Percentiles rank a stretch among this genome's conserved stretches.
Evolutionary conservation across 495 filamentous ascomycete genomes (phyloP).

Genomic region (Penicillium diatomitis): DNA sequence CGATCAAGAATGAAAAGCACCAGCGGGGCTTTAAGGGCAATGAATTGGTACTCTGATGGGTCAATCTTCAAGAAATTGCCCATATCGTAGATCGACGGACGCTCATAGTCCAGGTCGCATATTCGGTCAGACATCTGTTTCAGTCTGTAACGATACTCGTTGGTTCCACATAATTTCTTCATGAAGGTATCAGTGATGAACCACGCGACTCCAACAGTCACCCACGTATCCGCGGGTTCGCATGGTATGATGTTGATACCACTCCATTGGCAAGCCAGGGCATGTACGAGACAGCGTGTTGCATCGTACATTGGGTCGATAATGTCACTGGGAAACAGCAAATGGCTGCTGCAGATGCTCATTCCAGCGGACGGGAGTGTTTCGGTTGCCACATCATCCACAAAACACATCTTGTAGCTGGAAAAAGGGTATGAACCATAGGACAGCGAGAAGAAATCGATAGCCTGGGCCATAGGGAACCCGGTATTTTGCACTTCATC

Average conservation of each 20-base stretch:
- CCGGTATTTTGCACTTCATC: conserved; percentile 80
- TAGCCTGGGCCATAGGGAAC: conserved; percentile 61
- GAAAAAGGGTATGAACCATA: conserved; percentile 82
- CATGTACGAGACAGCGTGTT: conserved; percentile 68
- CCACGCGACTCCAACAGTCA: conserved; percentile 82
- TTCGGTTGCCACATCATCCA: conserved; percentile 74
- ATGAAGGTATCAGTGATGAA: conserved; percentile 91
- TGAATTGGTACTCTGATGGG: conserved; percentile 73
- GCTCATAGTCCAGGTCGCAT: conserved; percentile 68
- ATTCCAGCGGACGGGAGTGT: conserved; percentile 69
- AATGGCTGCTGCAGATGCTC: conserved; percentile 75
- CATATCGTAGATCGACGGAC: conserved; percentile 74
- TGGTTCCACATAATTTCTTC: conserved; percentile 81
- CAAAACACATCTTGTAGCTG: conserved; percentile 84
- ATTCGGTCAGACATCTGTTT: conserved; percentile 77
- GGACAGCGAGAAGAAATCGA: conserved; percentile 77
- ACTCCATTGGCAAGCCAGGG: conserved; percentile 87
- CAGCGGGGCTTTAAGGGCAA: conserved; percentile 82
- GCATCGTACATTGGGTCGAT: conserved; percentile 73
- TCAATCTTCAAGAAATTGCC: conserved; percentile 74
- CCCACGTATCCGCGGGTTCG: conserved; percentile 74
- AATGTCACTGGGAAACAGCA: conserved; percentile 74
- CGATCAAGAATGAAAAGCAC: conserved; percentile 91
- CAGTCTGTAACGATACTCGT: conserved; percentile 85
- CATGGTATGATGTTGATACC: conserved; percentile 82